A percentile compares a stretch with the other conserved stretches of the same genome.
These are phyloP conservation scores for Trichoderma gamsii DNA, from an alignment of 495 filamentous ascomycete species.

Conservation along the genomic window DNA sequence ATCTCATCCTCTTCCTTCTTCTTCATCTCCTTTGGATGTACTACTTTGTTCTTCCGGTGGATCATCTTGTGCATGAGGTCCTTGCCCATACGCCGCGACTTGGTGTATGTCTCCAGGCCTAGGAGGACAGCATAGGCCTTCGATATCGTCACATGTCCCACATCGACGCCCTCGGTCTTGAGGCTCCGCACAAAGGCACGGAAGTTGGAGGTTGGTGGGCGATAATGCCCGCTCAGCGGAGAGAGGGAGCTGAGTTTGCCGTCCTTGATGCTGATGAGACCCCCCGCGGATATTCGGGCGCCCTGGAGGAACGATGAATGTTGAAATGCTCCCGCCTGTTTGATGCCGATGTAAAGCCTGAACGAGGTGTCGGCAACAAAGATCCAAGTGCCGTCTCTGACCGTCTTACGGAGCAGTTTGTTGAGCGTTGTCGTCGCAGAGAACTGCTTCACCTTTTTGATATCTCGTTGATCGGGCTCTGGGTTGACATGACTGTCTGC, in stretches of 20 bases:
- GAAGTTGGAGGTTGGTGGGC: slow-evolving; percentile 74
- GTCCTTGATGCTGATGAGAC: slow-evolving; percentile 76
- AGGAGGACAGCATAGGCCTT: slow-evolving; percentile 76
- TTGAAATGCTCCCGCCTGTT: slow-evolving; percentile 81
- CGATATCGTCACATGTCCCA: slow-evolving; percentile 68
- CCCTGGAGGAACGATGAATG: slow-evolving; percentile 86
- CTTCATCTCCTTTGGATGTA: slow-evolving; percentile 39
- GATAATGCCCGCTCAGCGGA: slow-evolving; percentile 75
- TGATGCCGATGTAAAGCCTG: slow-evolving; percentile 85
- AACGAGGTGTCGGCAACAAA: slow-evolving; percentile 85
- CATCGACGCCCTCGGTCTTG: slow-evolving; percentile 68
- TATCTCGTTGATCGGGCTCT: slow-evolving; percentile 38
- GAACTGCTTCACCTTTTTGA: slow-evolving; percentile 61
- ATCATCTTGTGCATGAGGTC: slow-evolving; percentile 33
- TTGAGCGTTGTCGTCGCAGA: slow-evolving; percentile 64
- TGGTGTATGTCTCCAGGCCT: slow-evolving; percentile 73
- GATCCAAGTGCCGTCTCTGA: slow-evolving; percentile 80
- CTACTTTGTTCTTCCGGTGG: slow-evolving; percentile 30
- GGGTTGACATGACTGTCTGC: slow-evolving; percentile 38
- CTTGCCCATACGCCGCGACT: slow-evolving; percentile 54
- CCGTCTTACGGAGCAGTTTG: slow-evolving; percentile 61
- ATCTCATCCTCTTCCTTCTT: slow-evolving; percentile 35
- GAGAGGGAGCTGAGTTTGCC: slow-evolving; percentile 57
- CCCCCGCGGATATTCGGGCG: slow-evolving; percentile 71
- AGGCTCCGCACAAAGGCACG: slow-evolving; percentile 69